Percentiles rank a stretch among this genome's conserved stretches.
Evolutionary conservation across 306 rosid genomes (phyloP).

Genomic region (Trifolium subterraneum): DNA sequence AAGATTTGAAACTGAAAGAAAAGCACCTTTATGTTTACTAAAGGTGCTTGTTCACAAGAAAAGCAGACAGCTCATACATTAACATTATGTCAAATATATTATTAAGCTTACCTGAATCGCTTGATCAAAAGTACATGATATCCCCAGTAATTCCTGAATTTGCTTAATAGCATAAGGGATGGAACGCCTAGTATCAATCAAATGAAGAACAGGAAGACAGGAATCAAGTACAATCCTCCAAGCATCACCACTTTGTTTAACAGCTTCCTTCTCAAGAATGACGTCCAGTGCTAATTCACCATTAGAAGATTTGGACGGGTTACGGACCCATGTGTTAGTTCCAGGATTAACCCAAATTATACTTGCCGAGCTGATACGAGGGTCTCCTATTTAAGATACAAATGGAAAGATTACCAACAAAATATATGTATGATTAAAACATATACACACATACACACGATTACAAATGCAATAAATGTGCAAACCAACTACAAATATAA

Average conservation of each 20-base stretch:
- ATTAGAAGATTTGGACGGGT: constrained; percentile 58
- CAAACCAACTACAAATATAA: too few relatives aligned
- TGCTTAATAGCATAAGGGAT: constrained; percentile 87
- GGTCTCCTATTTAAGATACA: constrained; percentile 63
- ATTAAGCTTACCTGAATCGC: constrained; percentile 62
- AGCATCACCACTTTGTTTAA: constrained; percentile 90
- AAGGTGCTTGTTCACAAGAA: constrained; percentile 7
- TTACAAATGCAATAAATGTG: too few relatives aligned
- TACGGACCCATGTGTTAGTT: constrained; percentile 76
- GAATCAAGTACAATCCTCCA: constrained; percentile 91
- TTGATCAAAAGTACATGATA: constrained; percentile 89
- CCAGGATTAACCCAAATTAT: constrained; percentile 86
- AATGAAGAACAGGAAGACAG: constrained; percentile 88
- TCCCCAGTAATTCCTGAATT: constrained; percentile 80
- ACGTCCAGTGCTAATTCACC: constrained; percentile 90
- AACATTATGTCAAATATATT: constrained; percentile 6
- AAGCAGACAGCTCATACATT: background rate
- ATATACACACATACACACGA: too few relatives aligned
- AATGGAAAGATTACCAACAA: constrained; percentile 7
- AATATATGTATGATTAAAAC: too few relatives aligned
- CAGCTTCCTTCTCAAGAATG: constrained; percentile 68
- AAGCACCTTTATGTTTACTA: constrained; percentile 9
- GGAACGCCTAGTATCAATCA: constrained; percentile 88
- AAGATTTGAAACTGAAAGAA: constrained; percentile 18
- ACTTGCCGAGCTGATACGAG: constrained; percentile 73